A percentile compares a stretch with the other conserved stretches of the same genome.
phyloP scores from a whole-genome alignment of 768 basidiomycete genomes.

The Russula foetens region DNA sequence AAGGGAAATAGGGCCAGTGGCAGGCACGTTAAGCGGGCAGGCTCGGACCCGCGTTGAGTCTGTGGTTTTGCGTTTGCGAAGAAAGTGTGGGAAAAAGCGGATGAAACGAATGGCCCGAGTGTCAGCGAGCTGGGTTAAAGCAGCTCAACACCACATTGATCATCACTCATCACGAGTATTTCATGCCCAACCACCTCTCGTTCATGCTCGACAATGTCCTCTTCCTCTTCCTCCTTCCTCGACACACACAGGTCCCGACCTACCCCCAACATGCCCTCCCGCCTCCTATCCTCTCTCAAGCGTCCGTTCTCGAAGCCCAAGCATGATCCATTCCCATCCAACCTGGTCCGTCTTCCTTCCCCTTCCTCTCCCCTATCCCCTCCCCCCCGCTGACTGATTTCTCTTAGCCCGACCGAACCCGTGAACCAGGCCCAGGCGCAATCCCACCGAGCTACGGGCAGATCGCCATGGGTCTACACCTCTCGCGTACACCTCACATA shows the following conservation, averaged over 20 bases:
- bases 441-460: constrained; percentile 61
- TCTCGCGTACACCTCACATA: constrained; percentile 68
- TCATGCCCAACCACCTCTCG: background rate
- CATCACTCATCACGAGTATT: too few species aligned
- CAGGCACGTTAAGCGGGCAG: too few species aligned
- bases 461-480: constrained; percentile 74
- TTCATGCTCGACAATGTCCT: background rate
- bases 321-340: background rate
- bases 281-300: constrained; percentile 9
- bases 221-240: background rate
- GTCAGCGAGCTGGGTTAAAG: too few species aligned
- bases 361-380: background rate
- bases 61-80: too few species aligned
- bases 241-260: background rate
- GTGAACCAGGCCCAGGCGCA: constrained; percentile 32
- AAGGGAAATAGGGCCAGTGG: too few species aligned
- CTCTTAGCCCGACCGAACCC: constrained; percentile 27
- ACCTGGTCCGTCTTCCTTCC: background rate
- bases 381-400: too few species aligned
- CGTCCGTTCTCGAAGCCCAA: constrained; percentile 10
- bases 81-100: too few species aligned
- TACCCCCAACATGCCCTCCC: background rate
- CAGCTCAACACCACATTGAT: too few species aligned
- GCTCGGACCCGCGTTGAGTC: too few species aligned
- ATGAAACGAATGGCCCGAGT: too few species aligned